phyloP scores from a whole-genome alignment of 495 filamentous ascomycete species.

The Talaromyces liani region DNA sequence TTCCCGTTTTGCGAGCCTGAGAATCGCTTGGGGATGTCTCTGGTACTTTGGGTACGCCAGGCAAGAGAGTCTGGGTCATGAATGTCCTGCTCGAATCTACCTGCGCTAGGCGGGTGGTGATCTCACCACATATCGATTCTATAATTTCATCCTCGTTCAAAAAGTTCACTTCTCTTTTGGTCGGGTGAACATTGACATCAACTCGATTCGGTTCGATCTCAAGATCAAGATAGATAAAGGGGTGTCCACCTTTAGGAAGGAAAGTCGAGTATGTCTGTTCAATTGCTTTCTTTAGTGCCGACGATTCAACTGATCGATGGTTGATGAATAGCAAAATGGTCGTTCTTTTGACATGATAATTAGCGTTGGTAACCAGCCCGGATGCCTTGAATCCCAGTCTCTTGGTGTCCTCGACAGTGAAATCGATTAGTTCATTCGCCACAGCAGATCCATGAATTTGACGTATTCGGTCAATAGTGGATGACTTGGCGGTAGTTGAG shows the following conservation, averaged over 20 bases:
- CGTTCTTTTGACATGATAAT: conserved; percentile 90
- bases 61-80: conserved; percentile 83
- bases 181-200: conserved; percentile 97
- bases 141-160: conserved; percentile 97
- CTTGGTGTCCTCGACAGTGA: conserved; percentile 62
- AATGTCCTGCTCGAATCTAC: conserved; percentile 95
- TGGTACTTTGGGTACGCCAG: conserved; percentile 43
- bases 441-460: conserved; percentile 82
- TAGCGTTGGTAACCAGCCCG: conserved; percentile 86
- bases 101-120: conserved; percentile 70
- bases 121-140: conserved; percentile 74
- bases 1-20: conserved; percentile 18
- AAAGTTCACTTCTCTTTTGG: conserved; percentile 97
- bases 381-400: conserved; percentile 71
- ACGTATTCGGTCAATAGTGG: conserved; percentile 72
- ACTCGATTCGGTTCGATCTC: conserved; percentile 91
- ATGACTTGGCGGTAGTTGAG: conserved; percentile 64
- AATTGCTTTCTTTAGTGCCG: conserved; percentile 77
- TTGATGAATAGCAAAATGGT: conserved; percentile 93
- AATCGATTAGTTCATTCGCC: conserved; percentile 82
- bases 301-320: conserved; percentile 91
- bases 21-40: conserved; percentile 5
- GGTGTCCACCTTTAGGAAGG: conserved; percentile 90
- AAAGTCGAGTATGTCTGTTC: conserved; percentile 89
- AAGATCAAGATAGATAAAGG: conserved; percentile 87